These are phyloP conservation scores for Leptodermis oblonga DNA, from an alignment of 257 asterid genomes.

Conservation along the genomic window DNA sequence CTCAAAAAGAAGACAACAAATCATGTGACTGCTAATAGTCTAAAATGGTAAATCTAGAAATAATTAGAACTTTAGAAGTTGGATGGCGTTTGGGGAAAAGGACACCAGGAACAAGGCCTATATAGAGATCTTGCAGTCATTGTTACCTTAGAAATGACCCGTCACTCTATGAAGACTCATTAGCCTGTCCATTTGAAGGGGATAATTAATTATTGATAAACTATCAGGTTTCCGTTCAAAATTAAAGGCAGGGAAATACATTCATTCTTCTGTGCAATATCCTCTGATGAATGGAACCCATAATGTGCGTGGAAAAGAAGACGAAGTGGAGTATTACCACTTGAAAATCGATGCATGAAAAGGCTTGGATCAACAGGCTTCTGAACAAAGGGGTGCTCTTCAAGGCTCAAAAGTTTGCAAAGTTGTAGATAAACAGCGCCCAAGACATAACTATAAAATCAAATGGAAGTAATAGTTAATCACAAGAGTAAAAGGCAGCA, in stretches of 20 bases:
- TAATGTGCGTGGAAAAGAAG: not conserved
- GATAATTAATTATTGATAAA: not conserved
- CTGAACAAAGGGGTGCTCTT: conserved; percentile 59
- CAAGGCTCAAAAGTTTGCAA: conserved; percentile 69
- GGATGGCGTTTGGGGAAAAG: not conserved
- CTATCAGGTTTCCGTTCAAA: not conserved
- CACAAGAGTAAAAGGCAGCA: not conserved
- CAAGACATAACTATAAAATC: conserved; percentile 60
- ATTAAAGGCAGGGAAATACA: not conserved
- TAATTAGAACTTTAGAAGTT: not conserved
- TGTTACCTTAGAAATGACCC: not conserved
- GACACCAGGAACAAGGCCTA: not conserved
- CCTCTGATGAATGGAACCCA: not conserved
- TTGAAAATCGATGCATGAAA: conserved; percentile 73
- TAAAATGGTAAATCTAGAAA: not conserved
- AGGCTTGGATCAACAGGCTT: conserved; percentile 93
- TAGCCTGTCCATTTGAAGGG: not conserved
- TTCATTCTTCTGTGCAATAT: not conserved
- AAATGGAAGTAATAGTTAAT: not conserved
- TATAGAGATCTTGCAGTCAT: not conserved
- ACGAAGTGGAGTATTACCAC: conserved; percentile 39
- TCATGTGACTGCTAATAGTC: not conserved
- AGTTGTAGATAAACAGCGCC: conserved; percentile 89
- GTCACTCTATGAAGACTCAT: not conserved
- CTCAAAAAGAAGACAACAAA: not conserved